Evolutionary conservation across 805 yeast species (phyloP), one percentile per base, ranked within the genome.

Genomic region (Metschnikowia noctiluminum): DNA sequence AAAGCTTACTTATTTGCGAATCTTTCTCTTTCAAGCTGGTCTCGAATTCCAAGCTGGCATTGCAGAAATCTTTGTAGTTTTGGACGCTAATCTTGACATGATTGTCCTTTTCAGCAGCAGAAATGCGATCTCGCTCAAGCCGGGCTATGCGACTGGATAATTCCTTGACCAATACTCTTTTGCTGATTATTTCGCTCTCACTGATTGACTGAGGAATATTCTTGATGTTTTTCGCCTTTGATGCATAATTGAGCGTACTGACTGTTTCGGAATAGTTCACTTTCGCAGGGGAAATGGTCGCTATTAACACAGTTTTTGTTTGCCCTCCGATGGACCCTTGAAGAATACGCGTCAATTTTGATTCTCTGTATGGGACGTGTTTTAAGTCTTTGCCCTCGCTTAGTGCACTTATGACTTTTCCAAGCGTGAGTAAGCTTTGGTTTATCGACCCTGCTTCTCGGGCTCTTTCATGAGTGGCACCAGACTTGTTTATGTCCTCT

Each of bases 391-490:
- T 52, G 8, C 58, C 59, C 15, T 69, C 76, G 39, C 70, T 64
- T 43, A 73, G 60, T 9, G 66, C 75, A 62, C 86, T 90, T 16
- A 92, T 91, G 1, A 92, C 97, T 52, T 96, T 74, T 1, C 98
- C 98, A 38, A 92, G 73, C 0, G 97, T 85, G 35, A 92, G 69
- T 45, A 92, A 71, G 64, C 95, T 85, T 65, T 89, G 96, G 65
- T 92, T 92, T 43, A 91, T 91, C 15, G 89, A 81, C 0, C 97
- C 97, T 0, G 97, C 96, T 62, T 92, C 99, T 56, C 89, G 83
- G 0, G 96, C 97, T 39, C 96, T 76, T 62, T 82, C 85, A 56
- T 87, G 83, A 26, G 81, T 75, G 0, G 97, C 96, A 2, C 99
- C 99, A 0, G 96, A 87, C 58, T 89, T 74, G 54, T 74, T 79